phyloP scores from a whole-genome alignment of 768 basidiomycete genomes.

The Phallus indusiatus region DNA sequence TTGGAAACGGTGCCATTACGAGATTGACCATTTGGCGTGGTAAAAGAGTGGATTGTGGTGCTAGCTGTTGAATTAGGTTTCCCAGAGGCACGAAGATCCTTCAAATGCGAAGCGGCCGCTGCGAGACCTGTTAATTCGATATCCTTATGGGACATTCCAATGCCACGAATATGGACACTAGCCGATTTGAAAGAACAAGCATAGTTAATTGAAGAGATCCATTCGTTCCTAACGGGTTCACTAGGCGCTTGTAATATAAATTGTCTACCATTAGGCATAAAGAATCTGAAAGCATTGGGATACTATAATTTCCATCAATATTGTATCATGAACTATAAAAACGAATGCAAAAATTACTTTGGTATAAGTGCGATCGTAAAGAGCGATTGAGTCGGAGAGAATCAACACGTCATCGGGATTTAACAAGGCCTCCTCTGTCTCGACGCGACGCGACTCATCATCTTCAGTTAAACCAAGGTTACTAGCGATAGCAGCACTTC shows the following conservation, averaged over 20 bases:
- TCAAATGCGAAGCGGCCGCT: slow-evolving; percentile 76
- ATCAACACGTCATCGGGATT: slow-evolving; percentile 83
- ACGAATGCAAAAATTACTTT: slow-evolving; percentile 42
- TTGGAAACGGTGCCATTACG: slow-evolving; percentile 40
- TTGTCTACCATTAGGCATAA: slow-evolving; percentile 68
- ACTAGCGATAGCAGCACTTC: slow-evolving; percentile 51
- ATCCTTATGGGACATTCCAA: slow-evolving; percentile 58
- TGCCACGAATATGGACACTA: slow-evolving; percentile 70
- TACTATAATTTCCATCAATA: slow-evolving; percentile 32
- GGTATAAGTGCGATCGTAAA: slow-evolving; percentile 66
- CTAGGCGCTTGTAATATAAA: slow-evolving; percentile 67
- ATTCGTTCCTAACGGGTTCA: slow-evolving; percentile 71
- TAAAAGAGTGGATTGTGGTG: background rate
- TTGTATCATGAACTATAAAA: background rate
- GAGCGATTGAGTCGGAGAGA: slow-evolving; percentile 67
- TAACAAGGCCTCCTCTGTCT: slow-evolving; percentile 36
- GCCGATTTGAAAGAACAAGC: slow-evolving; percentile 85
- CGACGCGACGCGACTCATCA: slow-evolving; percentile 23
- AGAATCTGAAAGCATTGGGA: slow-evolving; percentile 65
- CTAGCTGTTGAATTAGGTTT: background rate
- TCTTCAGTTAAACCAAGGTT: slow-evolving; percentile 34
- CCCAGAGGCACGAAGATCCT: slow-evolving; percentile 43
- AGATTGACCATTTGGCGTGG: slow-evolving; percentile 15
- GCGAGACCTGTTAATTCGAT: slow-evolving; percentile 76
- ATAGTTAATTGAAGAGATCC: slow-evolving; percentile 91